Evolutionary conservation across 139 green algal genomes (phyloP), one percentile per base, ranked within the genome.

Genomic region (Micractinium sp.): DNA sequence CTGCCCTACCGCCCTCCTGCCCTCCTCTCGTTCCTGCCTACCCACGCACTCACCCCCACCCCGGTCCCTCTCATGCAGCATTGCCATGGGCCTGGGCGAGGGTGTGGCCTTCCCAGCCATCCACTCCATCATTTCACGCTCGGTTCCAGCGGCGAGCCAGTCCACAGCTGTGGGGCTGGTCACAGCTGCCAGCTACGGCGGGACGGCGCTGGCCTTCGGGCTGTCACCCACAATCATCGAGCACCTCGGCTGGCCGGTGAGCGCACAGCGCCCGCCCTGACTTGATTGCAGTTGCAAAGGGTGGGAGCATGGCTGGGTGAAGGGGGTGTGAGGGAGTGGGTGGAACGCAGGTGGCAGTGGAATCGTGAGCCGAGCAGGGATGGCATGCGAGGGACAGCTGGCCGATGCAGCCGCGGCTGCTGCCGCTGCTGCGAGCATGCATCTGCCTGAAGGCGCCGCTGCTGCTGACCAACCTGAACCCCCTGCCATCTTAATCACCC

Each of bases 51-150:
- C 47, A 56, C 47, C 47, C 47, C 29, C 18, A 79, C 27, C 2
- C 27, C 12, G 35, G 15, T 14, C 15, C 73, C 23, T 36, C 73
- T 19, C 25, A 1, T 60, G 83, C 67, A 87, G 83, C 38, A 89
- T 97, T 69, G 87, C 95, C 76, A 92, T 97, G 85, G 95, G 95
- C 0, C 90, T 97, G 16, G 95, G 95, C 0, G 95, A 97, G 91
- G 95, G 95, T 2, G 94, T 97, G 7, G 95, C 95, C 25, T 96
- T 97, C 89, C 95, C 95, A 0, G 85, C 95, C 69, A 95, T 97
- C 39, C 95, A 97, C 87, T 95, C 93, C 18, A 90, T 97, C 81
- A 96, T 97, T 60, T 82, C 92, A 4, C 91, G 90, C 56, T 60
- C 61, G 39, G 92, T 96, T 31, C 94, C 94, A 0, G 16, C 35